These are phyloP conservation scores for Diaporthe capsici DNA, from an alignment of 2,329 filamentous ascomycete species.

Conservation along the genomic window DNA sequence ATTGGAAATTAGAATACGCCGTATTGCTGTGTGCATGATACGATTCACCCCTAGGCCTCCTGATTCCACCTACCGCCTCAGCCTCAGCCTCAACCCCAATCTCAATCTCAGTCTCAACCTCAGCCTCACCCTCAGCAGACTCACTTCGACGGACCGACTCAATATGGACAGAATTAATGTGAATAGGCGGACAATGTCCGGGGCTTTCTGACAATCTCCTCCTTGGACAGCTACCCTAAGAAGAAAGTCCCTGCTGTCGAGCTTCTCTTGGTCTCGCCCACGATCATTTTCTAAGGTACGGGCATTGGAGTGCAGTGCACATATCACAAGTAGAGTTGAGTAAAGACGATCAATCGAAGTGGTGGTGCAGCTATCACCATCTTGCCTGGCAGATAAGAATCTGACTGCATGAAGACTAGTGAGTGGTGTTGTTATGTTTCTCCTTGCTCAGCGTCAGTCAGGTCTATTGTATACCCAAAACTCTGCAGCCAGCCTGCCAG, in stretches of 20 bases:
- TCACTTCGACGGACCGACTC: neutral
- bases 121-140: neutral
- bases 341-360: too few species aligned
- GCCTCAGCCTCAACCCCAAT: neutral
- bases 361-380: too few species aligned
- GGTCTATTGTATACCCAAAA: too few species aligned
- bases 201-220: neutral
- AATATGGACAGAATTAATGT: neutral
- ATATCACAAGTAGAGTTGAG: too few species aligned
- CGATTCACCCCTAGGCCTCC: neutral
- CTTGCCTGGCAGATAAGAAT: too few species aligned
- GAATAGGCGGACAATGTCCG: neutral
- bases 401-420: too few species aligned
- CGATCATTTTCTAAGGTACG: neutral
- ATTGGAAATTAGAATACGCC: neutral
- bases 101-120: neutral
- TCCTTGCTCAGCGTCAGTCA: too few species aligned
- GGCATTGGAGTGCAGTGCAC: neutral
- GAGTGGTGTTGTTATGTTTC: too few species aligned
- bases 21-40: neutral
- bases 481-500: too few species aligned
- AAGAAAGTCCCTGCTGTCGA: neutral
- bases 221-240: neutral
- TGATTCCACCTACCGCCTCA: neutral
- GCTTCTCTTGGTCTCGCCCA: neutral